Conservation (phyloP, 1,139 yeast species). For the Diutina rugosa region DNA sequence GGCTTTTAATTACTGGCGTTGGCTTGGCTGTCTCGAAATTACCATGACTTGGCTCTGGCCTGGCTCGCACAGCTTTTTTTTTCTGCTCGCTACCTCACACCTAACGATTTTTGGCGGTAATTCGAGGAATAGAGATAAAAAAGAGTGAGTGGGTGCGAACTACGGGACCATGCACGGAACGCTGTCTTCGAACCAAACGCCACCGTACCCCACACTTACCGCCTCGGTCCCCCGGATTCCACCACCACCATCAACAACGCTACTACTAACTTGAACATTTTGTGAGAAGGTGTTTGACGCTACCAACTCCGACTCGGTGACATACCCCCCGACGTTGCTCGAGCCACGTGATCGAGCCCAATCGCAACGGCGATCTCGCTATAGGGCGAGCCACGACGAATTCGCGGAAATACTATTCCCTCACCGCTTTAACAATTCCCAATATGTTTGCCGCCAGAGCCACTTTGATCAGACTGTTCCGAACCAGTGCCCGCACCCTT, state of each 20-base stretch:
- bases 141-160: neutral
- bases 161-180: neutral
- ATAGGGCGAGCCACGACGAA: neutral
- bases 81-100: too few relatives aligned
- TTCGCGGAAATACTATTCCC: neutral
- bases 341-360: neutral
- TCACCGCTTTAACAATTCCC: neutral
- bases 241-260: neutral
- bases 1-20: neutral
- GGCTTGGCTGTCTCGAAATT: too few relatives aligned
- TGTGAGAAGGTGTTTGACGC: too few relatives aligned
- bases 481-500: slow-evolving; percentile 3
- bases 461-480: neutral
- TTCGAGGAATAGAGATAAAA: too few relatives aligned
- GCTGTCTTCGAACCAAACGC: neutral
- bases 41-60: too few relatives aligned
- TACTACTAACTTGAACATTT: neutral
- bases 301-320: neutral
- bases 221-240: neutral
- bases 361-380: neutral
- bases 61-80: too few relatives aligned
- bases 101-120: too few relatives aligned
- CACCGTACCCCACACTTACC: neutral
- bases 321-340: neutral
- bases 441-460: slow-evolving; percentile 1